Base-by-base conservation (phyloP, 148 eudicot genomes). In the Persicaria tinctoria region DNA sequence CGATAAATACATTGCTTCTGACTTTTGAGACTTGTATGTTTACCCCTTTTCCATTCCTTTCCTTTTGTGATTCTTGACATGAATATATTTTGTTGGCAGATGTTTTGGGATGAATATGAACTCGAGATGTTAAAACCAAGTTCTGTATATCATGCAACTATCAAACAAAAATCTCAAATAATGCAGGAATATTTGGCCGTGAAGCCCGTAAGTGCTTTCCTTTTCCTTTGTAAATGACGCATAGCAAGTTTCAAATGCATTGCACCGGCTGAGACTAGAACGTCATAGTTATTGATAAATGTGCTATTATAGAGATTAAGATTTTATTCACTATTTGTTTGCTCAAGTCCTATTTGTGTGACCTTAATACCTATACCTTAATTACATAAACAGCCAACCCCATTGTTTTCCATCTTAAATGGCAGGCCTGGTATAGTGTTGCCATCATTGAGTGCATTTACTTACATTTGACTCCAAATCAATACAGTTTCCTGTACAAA, bases 91-190 rank as follows among this genome's bases (percentile, higher is more conserved):
- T 68, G 49, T 77, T 76, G 79, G 55, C 77, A 91, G 97, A 77
- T 89, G 79, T 90, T 90, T 79, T 93, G 98, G 98, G 84, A 81
- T 53, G 79, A 80, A 6, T 76, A 74, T 70, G 96, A 93, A 76
- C 73, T 93, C 76, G 80, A 86, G 83, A 90, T 90, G 98, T 85
- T 93, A 70, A 76, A 46, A 59, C 80, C 70, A 74, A 90, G 96
- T 85, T 80, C 80, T 53, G 38, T 89, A 76, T 85, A 86, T 77
- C 70, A 78, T 72, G 90, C 85, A 80, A 87, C 98, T 8, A 46
- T 83, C 71, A 72, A 76, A 50, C 89, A 84, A 38, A 82, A 75
- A 62, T 75, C 77, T 68, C 86, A 82, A 46, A 85, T 93, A 45
- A 81, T 75, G 80, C 81, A 84, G 62, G 86, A 86, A 4, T 93